These are phyloP conservation scores for Phytophthora podocarpi DNA, from an alignment of 352 stramenopile genomes.

Conservation along the genomic window DNA sequence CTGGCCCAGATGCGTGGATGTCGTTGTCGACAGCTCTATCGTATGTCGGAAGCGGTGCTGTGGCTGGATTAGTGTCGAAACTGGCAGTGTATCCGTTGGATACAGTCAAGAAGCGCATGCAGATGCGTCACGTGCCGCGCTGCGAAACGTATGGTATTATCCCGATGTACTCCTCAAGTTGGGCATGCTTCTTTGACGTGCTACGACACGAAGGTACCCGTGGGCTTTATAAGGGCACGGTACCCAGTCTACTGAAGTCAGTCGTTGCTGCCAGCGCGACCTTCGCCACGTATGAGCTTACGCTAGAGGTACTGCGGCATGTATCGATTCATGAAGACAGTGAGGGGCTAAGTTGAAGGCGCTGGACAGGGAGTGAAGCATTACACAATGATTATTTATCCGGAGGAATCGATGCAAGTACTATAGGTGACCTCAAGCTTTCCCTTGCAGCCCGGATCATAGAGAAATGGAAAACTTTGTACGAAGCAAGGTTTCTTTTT, in stretches of 20 bases:
- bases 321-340: slow-evolving; percentile 14
- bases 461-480: slow-evolving; percentile 17
- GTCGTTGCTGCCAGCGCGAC: slow-evolving; percentile 77
- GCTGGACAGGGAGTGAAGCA: slow-evolving; percentile 12
- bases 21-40: slow-evolving; percentile 49
- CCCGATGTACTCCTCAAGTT: slow-evolving; percentile 67
- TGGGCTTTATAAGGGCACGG: slow-evolving; percentile 82
- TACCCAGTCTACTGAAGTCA: slow-evolving; percentile 81
- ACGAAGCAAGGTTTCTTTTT: neutral
- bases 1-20: slow-evolving; percentile 11
- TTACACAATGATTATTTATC: slow-evolving; percentile 7
- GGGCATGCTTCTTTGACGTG: slow-evolving; percentile 64
- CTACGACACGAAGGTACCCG: slow-evolving; percentile 62
- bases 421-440: neutral
- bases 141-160: slow-evolving; percentile 68
- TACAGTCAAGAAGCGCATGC: slow-evolving; percentile 96
- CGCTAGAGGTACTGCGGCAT: slow-evolving; percentile 47
- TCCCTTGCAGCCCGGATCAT: slow-evolving; percentile 3
- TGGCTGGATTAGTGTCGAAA: slow-evolving; percentile 91
- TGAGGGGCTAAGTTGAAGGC: slow-evolving; percentile 13
- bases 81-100: slow-evolving; percentile 94
- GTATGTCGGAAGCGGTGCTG: slow-evolving; percentile 79
- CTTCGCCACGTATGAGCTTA: slow-evolving; percentile 79
- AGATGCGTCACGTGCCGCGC: slow-evolving; percentile 83
- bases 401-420: neutral